phyloP scores from a whole-genome alignment of 768 basidiomycete species.

The Rubroboletus satanas region DNA sequence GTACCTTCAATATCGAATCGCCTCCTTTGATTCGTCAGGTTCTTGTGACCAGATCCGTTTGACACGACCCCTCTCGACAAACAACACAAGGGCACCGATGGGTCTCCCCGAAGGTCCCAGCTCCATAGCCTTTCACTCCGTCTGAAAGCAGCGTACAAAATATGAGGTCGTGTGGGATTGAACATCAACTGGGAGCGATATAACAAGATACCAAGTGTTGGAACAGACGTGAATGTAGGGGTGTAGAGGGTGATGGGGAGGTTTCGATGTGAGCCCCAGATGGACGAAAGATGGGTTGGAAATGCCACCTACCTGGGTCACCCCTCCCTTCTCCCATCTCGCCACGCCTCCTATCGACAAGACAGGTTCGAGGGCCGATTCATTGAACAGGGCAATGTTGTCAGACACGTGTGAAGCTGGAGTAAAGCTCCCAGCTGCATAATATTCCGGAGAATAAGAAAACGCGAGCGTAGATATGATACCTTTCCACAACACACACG shows the following conservation, averaged over 20 bases:
- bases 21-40: conserved; percentile 67
- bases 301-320: conserved; percentile 47
- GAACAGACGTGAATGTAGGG: not conserved
- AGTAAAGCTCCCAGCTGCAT: conserved; percentile 75
- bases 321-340: conserved; percentile 28
- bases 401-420: conserved; percentile 40
- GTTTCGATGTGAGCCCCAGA: not conserved
- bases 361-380: conserved; percentile 52
- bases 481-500: conserved; percentile 42
- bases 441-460: conserved; percentile 59
- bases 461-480: conserved; percentile 86
- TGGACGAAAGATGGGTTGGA: not conserved
- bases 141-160: conserved; percentile 79
- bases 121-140: conserved; percentile 54
- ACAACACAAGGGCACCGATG: conserved; percentile 39
- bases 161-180: conserved; percentile 65
- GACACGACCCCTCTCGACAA: conserved; percentile 18
- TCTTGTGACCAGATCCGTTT: not conserved
- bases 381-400: conserved; percentile 67
- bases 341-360: conserved; percentile 61
- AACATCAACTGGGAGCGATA: conserved; percentile 57
- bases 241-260: not conserved
- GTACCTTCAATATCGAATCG: conserved; percentile 72
- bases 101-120: conserved; percentile 75
- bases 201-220: not conserved